Evolutionary conservation across 192 early-diverging fungal species (phyloP).

Genomic region (Radiomyces spectabilis): DNA sequence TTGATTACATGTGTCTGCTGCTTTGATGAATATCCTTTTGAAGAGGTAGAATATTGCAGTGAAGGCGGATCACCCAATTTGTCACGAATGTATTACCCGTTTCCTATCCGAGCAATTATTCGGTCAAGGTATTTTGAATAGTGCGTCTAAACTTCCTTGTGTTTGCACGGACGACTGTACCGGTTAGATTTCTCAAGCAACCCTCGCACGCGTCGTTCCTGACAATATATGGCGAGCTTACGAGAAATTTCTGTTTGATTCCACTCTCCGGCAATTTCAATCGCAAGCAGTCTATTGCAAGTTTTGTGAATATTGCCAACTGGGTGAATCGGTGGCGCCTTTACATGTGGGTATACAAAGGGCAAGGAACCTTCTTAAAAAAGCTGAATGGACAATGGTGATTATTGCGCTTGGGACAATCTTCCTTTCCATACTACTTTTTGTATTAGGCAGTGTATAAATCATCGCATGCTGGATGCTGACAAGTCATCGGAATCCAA

Average conservation of each 20-base stretch:
- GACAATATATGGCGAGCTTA: constrained; percentile 24
- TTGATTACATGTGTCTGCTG: constrained; percentile 42
- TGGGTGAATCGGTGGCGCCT: constrained; percentile 17
- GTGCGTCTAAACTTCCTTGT: constrained; percentile 18
- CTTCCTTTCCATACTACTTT: constrained; percentile 1
- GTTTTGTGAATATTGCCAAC: constrained; percentile 26
- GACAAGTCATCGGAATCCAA: constrained; percentile 11
- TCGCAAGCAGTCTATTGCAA: constrained; percentile 20
- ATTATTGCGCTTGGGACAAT: constrained; percentile 5
- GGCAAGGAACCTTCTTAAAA: not conserved
- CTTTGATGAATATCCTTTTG: constrained; percentile 37
- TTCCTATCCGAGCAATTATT: constrained; percentile 35
- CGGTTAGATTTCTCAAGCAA: constrained; percentile 13
- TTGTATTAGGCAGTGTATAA: constrained; percentile 1
- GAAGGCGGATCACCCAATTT: constrained; percentile 34
- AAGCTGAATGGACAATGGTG: constrained; percentile 11
- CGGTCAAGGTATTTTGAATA: constrained; percentile 33
- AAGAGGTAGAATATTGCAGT: constrained; percentile 29
- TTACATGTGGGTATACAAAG: not conserved
- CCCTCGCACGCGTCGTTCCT: constrained; percentile 9
- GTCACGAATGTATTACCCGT: constrained; percentile 28
- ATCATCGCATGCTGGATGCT: too few relatives aligned
- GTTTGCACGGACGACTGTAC: constrained; percentile 21
- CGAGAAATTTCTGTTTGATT: constrained; percentile 16
- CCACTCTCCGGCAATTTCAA: constrained; percentile 4